A percentile compares a stretch with the other conserved stretches of the same genome.
phyloP scores from a whole-genome alignment of 1,139 yeast genomes.

The Suhomyces panamericanus region DNA sequence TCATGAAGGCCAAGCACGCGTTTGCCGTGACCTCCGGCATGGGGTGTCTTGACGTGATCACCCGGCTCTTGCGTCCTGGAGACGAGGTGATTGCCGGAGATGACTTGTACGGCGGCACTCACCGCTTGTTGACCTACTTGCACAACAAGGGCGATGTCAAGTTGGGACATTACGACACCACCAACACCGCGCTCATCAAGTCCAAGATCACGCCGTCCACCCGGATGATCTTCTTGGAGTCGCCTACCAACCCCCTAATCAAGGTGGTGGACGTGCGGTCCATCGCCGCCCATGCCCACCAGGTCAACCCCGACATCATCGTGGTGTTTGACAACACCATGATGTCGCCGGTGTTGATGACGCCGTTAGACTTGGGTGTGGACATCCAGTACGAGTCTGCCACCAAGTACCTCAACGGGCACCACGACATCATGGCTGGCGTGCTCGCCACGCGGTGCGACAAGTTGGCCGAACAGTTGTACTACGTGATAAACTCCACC shows the following conservation, averaged over 20 bases:
- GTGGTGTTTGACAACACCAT: constrained; percentile 93
- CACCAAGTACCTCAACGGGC: constrained; percentile 89
- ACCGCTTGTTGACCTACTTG: constrained; percentile 76
- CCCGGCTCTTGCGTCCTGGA: constrained; percentile 69
- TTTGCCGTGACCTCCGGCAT: constrained; percentile 88
- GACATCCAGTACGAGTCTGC: constrained; percentile 93
- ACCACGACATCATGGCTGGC: constrained; percentile 96
- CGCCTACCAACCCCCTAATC: constrained; percentile 90
- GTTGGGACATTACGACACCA: constrained; percentile 80
- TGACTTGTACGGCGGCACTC: constrained; percentile 91
- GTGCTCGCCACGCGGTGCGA: constrained; percentile 69
- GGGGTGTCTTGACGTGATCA: constrained; percentile 87
- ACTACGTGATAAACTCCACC: constrained; percentile 79
- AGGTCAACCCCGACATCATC: constrained; percentile 62
- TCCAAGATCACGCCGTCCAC: constrained; percentile 54
- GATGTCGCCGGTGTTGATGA: constrained; percentile 88
- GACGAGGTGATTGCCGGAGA: constrained; percentile 91
- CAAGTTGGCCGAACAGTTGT: constrained; percentile 65
- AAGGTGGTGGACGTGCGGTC: constrained; percentile 78
- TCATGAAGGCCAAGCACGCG: constrained; percentile 72
- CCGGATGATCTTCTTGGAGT: constrained; percentile 76
- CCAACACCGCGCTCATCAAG: constrained; percentile 61
- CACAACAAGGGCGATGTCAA: constrained; percentile 65
- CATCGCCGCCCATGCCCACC: constrained; percentile 66
- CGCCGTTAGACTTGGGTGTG: constrained; percentile 81